Percentiles rank a stretch among this genome's conserved stretches.
Evolutionary conservation across 768 basidiomycete species (phyloP).

Genomic region (Podaxis sp.): DNA sequence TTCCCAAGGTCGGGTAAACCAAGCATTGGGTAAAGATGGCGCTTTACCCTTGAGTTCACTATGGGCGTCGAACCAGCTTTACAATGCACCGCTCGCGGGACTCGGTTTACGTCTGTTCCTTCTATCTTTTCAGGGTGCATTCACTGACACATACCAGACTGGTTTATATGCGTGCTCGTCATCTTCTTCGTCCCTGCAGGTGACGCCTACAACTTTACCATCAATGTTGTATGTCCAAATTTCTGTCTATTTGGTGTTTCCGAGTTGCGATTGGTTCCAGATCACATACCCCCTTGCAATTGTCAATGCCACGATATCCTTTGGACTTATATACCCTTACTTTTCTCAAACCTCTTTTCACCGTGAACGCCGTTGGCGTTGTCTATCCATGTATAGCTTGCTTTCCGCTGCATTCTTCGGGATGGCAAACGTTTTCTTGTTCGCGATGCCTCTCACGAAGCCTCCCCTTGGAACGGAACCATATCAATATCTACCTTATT

Average conservation of each 20-base stretch:
- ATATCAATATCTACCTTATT: slow-evolving; percentile 52
- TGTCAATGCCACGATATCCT: slow-evolving; percentile 47
- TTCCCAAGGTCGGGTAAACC: slow-evolving; percentile 41
- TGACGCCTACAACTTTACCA: slow-evolving; percentile 59
- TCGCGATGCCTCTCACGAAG: slow-evolving; percentile 45
- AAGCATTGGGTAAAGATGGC: slow-evolving; percentile 58
- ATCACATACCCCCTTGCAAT: slow-evolving; percentile 42
- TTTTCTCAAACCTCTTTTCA: not conserved
- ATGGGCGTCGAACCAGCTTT: slow-evolving; percentile 58
- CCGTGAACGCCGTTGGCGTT: not conserved
- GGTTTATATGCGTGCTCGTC: slow-evolving; percentile 27
- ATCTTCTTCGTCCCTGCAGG: slow-evolving; percentile 47
- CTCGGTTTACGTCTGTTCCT: slow-evolving; percentile 48
- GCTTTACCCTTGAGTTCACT: slow-evolving; percentile 53
- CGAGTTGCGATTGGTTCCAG: slow-evolving; percentile 10
- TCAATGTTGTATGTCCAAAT: slow-evolving; percentile 42
- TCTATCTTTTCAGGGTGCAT: slow-evolving; percentile 23
- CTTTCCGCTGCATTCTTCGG: slow-evolving; percentile 40
- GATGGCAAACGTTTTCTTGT: slow-evolving; percentile 51
- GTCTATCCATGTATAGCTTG: not conserved
- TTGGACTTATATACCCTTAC: slow-evolving; percentile 40
- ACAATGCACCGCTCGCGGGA: slow-evolving; percentile 53
- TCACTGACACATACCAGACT: slow-evolving; percentile 20
- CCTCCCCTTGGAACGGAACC: slow-evolving; percentile 41
- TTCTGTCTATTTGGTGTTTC: not conserved